A percentile compares a stretch with the other conserved stretches of the same genome.
phyloP scores from a whole-genome alignment of 2,329 filamentous ascomycete species.

The Sarocladiaceae sp. region DNA sequence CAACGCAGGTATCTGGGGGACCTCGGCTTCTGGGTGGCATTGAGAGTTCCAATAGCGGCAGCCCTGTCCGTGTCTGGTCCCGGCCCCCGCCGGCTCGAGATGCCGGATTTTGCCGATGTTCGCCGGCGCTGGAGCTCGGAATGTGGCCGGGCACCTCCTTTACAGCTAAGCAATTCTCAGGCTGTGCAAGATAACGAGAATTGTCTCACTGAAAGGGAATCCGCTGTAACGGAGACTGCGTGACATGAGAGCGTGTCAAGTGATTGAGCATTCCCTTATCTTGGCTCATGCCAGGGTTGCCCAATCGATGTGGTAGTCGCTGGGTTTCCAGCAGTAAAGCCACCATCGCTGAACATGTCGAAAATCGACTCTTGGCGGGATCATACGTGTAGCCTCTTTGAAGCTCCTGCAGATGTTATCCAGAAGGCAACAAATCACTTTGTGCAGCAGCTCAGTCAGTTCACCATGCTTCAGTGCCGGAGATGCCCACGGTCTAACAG shows the following conservation, averaged over 20 bases:
- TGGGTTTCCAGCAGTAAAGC: neutral
- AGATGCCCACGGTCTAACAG: neutral
- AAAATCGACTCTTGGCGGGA: neutral
- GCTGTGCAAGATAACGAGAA: too few relatives aligned
- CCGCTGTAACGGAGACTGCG: neutral
- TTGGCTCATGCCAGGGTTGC: neutral
- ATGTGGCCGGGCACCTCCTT: too few relatives aligned
- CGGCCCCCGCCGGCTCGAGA: neutral
- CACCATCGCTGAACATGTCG: constrained; percentile 1
- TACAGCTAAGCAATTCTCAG: too few relatives aligned
- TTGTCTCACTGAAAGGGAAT: too few relatives aligned
- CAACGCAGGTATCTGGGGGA: neutral
- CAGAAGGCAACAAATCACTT: neutral
- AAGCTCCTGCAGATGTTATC: neutral
- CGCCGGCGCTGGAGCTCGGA: too few relatives aligned
- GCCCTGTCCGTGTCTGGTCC: neutral
- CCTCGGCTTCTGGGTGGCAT: neutral
- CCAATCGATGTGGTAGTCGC: neutral
- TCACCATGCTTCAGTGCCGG: neutral
- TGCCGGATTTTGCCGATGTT: neutral
- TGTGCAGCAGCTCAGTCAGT: constrained; percentile 1
- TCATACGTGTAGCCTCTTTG: neutral
- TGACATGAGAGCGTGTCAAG: neutral
- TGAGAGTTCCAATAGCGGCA: neutral
- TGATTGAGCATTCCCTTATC: neutral